A percentile compares a stretch with the other conserved stretches of the same genome.
Evolutionary conservation across 129 eudicot genomes (phyloP).

Genomic region (sunflower (Helianthus annuus)): DNA sequence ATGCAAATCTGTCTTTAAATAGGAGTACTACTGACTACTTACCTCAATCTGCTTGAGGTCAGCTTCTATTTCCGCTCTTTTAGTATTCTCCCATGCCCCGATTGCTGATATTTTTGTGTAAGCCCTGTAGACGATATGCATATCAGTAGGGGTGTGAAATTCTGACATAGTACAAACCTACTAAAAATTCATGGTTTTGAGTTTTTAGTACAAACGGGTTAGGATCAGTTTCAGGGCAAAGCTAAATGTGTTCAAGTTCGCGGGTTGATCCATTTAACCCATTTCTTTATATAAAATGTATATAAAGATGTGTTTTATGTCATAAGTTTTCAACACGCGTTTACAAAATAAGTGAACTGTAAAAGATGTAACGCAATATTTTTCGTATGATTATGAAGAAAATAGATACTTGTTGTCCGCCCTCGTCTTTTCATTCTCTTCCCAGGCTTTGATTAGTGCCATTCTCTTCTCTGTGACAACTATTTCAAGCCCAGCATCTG

Average conservation of each 20-base stretch:
- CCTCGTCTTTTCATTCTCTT: slow-evolving; percentile 64
- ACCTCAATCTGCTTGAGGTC: slow-evolving; percentile 69
- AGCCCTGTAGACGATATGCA: slow-evolving; percentile 48
- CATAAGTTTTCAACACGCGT: background rate
- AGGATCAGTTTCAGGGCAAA: background rate
- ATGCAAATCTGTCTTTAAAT: background rate
- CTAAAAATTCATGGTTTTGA: background rate
- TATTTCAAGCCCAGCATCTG: slow-evolving; percentile 50
- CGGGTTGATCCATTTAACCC: no score
- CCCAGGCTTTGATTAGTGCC: slow-evolving; percentile 79
- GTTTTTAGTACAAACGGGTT: background rate
- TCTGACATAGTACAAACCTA: background rate
- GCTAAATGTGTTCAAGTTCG: background rate
- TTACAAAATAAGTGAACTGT: background rate
- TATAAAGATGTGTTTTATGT: background rate
- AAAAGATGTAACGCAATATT: no score
- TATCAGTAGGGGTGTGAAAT: background rate
- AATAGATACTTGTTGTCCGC: slow-evolving; percentile 62
- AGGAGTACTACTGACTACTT: background rate
- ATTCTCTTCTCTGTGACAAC: slow-evolving; percentile 55
- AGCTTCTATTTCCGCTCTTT: slow-evolving; percentile 55
- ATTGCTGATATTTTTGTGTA: slow-evolving; percentile 53
- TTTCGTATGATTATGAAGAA: background rate
- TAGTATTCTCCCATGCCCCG: slow-evolving; percentile 70
- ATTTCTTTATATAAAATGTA: no score